phyloP scores from a whole-genome alignment of 2,329 filamentous ascomycete genomes.

The Colletotrichum musicola region DNA sequence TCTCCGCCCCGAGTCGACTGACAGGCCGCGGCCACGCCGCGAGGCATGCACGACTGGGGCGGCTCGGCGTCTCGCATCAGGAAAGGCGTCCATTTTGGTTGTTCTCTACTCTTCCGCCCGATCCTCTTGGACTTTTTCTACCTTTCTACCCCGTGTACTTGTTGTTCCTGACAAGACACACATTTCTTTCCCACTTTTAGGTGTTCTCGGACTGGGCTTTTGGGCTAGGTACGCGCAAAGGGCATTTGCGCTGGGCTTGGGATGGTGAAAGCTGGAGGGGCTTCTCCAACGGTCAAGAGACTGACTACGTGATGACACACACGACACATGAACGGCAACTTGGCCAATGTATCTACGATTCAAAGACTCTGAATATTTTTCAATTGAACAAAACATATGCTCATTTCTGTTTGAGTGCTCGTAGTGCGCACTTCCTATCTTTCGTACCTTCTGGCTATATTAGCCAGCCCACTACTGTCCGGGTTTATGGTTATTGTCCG shows the following conservation, averaged over 20 bases:
- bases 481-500: too few relatives aligned
- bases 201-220: slow-evolving; percentile 1
- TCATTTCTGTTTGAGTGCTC: not conserved
- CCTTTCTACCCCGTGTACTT: not conserved
- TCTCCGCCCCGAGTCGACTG: not conserved
- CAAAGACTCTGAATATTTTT: slow-evolving; percentile 1
- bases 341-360: slow-evolving; percentile 1
- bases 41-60: not conserved
- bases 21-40: not conserved
- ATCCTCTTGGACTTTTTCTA: not conserved
- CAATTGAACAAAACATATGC: slow-evolving; percentile 20
- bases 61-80: slow-evolving; percentile 30
- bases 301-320: slow-evolving; percentile 3
- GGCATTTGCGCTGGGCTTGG: not conserved
- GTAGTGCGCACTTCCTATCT: too few relatives aligned
- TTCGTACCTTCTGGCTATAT: too few relatives aligned
- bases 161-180: not conserved
- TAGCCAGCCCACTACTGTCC: too few relatives aligned
- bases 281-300: not conserved
- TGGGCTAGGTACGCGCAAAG: not conserved
- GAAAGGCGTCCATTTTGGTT: slow-evolving; percentile 3
- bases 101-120: not conserved
- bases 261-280: not conserved
- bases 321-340: not conserved
- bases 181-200: not conserved